Evolutionary conservation across 2,329 filamentous ascomycete genomes (phyloP), one percentile per base, ranked within the genome.

Genomic region (Coniosporium tulheliwenetii): DNA sequence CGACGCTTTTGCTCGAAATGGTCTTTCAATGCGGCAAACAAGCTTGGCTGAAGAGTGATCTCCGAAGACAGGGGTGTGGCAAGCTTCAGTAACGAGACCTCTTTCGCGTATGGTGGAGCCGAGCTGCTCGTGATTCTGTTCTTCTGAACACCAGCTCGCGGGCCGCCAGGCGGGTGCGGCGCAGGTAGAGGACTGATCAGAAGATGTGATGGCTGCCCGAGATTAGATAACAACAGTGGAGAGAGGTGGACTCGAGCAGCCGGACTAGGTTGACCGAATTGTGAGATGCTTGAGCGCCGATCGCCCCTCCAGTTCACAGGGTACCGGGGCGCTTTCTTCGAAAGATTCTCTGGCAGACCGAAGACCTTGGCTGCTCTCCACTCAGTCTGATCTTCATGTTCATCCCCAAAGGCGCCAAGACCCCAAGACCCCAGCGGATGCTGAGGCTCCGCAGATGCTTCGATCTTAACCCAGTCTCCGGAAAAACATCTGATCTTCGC

Each of bases 401-500:
- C 62, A n/a, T 73, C 68, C 5, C 72, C 73, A 47, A 79, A 82
- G 45, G 75, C 78, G 15, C 76, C 77, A 3, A 85, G 66, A 2
- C 79, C 79, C 63, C 79, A 81, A 0, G 71, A 65, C 39, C 73
- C 81, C 48, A 75, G 75, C 56, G 76, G 81, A 12, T 67, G 64
- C 15, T 73, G 80, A 44, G 84, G 81, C 54, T 86, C 84, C 48
- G 82, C 73, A 0, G 83, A 73, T 5, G 76, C 71, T 61, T 94
- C 85, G 9, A 95, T 69, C 15, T 81, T 79, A 9, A 94, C 85
- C 91, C 91, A 98, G 55, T 98, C 91, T 29, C 91, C 91, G 0
- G 89, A 96, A 56, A 98, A 98, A 59, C 89, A 96, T 12, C 89
- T 87, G 41, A 98, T 81, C 50, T 87, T 86, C 10, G 85, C 81